These are phyloP conservation scores for Lojkania enalia DNA, from an alignment of 2,329 filamentous ascomycete species.

Conservation along the genomic window DNA sequence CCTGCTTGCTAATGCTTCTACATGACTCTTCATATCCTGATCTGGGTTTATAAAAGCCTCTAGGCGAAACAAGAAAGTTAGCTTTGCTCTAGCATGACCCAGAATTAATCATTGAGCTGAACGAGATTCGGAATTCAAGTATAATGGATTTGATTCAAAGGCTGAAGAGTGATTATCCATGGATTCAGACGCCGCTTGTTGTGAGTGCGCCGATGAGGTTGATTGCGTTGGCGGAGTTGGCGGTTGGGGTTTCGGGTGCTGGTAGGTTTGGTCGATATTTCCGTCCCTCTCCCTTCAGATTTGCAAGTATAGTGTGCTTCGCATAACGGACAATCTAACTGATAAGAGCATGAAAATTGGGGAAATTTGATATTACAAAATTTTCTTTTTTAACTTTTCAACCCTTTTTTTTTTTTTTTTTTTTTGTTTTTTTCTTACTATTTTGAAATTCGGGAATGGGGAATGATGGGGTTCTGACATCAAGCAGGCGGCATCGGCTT, in stretches of 20 bases:
- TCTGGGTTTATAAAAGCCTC: constrained; percentile 2
- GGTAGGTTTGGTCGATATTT: constrained; percentile 43
- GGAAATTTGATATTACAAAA: too few relatives aligned
- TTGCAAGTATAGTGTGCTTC: too few relatives aligned
- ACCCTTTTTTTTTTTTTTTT: constrained; percentile 1
- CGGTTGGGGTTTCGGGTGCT: constrained; percentile 62
- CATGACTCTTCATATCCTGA: too few relatives aligned
- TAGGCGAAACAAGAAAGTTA: too few relatives aligned
- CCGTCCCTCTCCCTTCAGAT: background rate
- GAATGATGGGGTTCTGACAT: too few relatives aligned
- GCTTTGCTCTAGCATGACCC: too few relatives aligned
- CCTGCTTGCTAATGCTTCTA: background rate
- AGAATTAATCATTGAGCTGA: too few relatives aligned
- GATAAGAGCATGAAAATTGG: too few relatives aligned
- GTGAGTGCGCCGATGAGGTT: constrained; percentile 70
- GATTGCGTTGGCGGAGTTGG: constrained; percentile 60
- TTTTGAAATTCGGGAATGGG: too few relatives aligned
- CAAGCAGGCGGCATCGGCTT: constrained; percentile 51
- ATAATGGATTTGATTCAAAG: constrained; percentile 16
- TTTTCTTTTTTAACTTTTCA: too few relatives aligned
- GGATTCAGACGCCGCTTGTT: constrained; percentile 62
- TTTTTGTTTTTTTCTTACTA: background rate
- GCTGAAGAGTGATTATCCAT: constrained; percentile 56
- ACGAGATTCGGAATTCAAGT: background rate
- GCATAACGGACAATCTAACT: background rate